These are phyloP conservation scores for Globisporangium viniferum DNA, from an alignment of 352 stramenopile genomes.

Conservation along the genomic window DNA sequence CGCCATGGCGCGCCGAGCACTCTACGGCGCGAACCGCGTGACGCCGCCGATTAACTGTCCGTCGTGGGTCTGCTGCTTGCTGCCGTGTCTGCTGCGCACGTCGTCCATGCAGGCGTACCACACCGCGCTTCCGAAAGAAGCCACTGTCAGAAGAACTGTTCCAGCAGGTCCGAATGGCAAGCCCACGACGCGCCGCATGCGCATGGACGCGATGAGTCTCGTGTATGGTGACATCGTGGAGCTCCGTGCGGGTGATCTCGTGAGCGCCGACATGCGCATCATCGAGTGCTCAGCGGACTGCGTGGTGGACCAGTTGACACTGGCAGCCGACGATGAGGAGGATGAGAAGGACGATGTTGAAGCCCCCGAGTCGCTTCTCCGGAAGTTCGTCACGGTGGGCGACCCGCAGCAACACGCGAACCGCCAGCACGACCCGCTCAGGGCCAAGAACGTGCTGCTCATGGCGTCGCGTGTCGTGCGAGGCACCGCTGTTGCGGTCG, in stretches of 20 bases:
- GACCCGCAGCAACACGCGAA: slow-evolving; percentile 2
- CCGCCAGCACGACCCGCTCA: slow-evolving; percentile 19
- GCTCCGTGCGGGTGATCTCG: slow-evolving; percentile 83
- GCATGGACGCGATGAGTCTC: slow-evolving; percentile 90
- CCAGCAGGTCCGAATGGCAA: slow-evolving; percentile 13
- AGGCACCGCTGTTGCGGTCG: slow-evolving; percentile 55
- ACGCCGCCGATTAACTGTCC: slow-evolving; percentile 91
- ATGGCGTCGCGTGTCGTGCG: slow-evolving; percentile 60
- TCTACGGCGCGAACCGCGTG: slow-evolving; percentile 89
- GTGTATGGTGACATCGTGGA: slow-evolving; percentile 92
- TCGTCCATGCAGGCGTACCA: slow-evolving; percentile 90
- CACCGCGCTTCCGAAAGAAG: slow-evolving; percentile 81
- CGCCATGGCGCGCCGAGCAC: slow-evolving; percentile 56
- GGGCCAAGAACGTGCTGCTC: slow-evolving; percentile 63
- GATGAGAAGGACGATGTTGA: slow-evolving; percentile 23
- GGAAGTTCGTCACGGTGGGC: slow-evolving; percentile 35
- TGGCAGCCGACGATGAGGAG: slow-evolving; percentile 34
- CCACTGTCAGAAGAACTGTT: slow-evolving; percentile 74
- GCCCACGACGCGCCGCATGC: slow-evolving; percentile 60
- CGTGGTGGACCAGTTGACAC: slow-evolving; percentile 55
- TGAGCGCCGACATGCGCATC: slow-evolving; percentile 87
- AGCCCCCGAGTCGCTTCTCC: slow-evolving; percentile 15
- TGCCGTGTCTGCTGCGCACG: slow-evolving; percentile 92
- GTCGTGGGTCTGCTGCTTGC: slow-evolving; percentile 91
- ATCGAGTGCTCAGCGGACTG: slow-evolving; percentile 79